phyloP scores from a whole-genome alignment of 2,329 filamentous ascomycete genomes.

The Sarocladiaceae sp. region DNA sequence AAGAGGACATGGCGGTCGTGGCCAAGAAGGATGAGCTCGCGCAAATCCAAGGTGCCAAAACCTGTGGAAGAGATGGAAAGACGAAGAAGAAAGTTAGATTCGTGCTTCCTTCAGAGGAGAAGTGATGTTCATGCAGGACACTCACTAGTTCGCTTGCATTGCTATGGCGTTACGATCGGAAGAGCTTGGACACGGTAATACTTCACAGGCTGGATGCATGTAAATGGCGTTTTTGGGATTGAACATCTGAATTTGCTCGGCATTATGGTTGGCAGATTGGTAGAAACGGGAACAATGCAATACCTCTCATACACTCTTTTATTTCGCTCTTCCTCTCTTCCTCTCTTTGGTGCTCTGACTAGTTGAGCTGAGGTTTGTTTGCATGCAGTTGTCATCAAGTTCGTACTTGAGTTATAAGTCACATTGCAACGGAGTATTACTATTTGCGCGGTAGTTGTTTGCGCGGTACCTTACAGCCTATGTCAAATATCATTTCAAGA shows the following conservation, averaged over 20 bases:
- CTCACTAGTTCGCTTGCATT: neutral
- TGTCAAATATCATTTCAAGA: too few species aligned
- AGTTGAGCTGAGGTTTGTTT: too few species aligned
- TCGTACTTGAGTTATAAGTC: too few species aligned
- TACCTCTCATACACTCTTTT: too few species aligned
- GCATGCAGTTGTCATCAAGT: too few species aligned
- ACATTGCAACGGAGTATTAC: too few species aligned
- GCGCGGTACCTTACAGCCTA: too few species aligned
- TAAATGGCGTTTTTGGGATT: neutral
- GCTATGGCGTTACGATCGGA: neutral
- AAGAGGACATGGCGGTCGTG: conserved; percentile 47
- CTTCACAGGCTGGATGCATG: conserved; percentile 1
- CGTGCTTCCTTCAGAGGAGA: conserved; percentile 41
- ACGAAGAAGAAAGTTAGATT: conserved; percentile 54
- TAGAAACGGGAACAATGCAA: neutral
- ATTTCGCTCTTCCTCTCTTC: too few species aligned
- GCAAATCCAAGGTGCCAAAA: conserved; percentile 23
- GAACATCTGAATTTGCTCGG: neutral
- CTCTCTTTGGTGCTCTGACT: too few species aligned
- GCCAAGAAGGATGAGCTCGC: conserved; percentile 27
- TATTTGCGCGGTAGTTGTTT: too few species aligned
- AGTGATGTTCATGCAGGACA: too few species aligned
- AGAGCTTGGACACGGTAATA: neutral
- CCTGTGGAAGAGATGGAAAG: conserved; percentile 36
- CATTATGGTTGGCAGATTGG: neutral